Evolutionary conservation across 768 basidiomycete genomes (phyloP).

Genomic region (Clavulina sp.): DNA sequence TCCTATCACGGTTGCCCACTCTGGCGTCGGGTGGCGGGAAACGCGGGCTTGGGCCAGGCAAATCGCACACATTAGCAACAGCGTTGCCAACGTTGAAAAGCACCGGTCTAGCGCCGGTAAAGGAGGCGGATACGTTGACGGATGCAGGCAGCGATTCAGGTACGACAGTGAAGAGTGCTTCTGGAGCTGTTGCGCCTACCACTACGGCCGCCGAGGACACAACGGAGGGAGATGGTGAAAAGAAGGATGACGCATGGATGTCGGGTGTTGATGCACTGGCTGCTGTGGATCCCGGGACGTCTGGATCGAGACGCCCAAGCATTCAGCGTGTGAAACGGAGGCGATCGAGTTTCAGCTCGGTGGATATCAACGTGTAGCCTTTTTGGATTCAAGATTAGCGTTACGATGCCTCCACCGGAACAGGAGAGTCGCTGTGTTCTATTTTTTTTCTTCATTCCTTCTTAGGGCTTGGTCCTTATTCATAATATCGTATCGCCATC

Average conservation of each 20-base stretch:
- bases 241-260: constrained; percentile 47
- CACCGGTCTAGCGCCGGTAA: background rate
- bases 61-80: too few relatives aligned
- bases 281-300: constrained; percentile 51
- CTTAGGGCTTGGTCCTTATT: too few relatives aligned
- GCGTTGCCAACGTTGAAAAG: background rate
- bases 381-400: too few relatives aligned
- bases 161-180: constrained; percentile 5
- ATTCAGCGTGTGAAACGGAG: constrained; percentile 55
- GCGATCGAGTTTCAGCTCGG: constrained; percentile 75
- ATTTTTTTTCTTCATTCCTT: too few relatives aligned
- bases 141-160: background rate
- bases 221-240: background rate
- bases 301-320: constrained; percentile 56
- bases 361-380: too few relatives aligned
- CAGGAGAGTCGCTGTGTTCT: too few relatives aligned
- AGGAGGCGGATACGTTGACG: background rate
- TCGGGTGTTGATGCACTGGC: constrained; percentile 42
- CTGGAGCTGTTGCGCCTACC: constrained; percentile 4
- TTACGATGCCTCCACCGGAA: too few relatives aligned
- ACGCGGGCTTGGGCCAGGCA: constrained; percentile 11
- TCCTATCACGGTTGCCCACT: constrained; percentile 64
- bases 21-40: constrained; percentile 39
- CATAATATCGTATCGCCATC: too few relatives aligned
- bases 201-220: background rate